Conservation (phyloP, 2,329 filamentous ascomycete species). For the Clonostachys solani region DNA sequence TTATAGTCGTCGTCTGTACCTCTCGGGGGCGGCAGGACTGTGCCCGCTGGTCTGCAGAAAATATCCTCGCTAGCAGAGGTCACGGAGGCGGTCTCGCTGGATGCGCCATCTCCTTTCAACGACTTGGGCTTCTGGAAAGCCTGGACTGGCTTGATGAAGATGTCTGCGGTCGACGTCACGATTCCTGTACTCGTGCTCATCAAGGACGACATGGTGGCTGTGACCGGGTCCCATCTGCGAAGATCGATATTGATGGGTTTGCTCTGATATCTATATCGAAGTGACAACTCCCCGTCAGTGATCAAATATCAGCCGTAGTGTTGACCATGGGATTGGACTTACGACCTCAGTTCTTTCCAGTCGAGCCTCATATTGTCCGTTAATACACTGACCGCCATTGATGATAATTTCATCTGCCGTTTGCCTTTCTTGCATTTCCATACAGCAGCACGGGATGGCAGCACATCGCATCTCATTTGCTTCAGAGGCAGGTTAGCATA, state of each 20-base stretch:
- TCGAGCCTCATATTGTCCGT: not conserved
- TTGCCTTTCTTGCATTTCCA: not conserved
- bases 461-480: conserved; percentile 25
- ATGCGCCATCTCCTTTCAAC: not conserved
- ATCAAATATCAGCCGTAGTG: not conserved
- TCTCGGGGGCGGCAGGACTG: too few relatives aligned
- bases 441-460: conserved; percentile 40
- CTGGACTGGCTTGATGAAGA: not conserved
- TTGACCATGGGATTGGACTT: not conserved
- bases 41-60: too few relatives aligned
- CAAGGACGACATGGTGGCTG: conserved; percentile 12
- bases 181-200: conserved; percentile 3
- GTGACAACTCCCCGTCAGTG: not conserved
- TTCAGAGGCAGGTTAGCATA: conserved; percentile 26
- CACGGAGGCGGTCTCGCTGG: too few relatives aligned
- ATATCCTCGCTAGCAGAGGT: too few relatives aligned
- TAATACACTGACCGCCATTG: not conserved
- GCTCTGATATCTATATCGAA: not conserved
- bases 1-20: not conserved
- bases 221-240: conserved; percentile 23
- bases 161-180: not conserved
- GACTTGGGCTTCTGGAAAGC: not conserved
- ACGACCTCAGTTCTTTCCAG: conserved; percentile 36
- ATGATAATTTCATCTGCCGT: not conserved
- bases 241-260: conserved; percentile 19